phyloP scores from a whole-genome alignment of 2,329 filamentous ascomycete species.

The Pleurostoma richardsiae region DNA sequence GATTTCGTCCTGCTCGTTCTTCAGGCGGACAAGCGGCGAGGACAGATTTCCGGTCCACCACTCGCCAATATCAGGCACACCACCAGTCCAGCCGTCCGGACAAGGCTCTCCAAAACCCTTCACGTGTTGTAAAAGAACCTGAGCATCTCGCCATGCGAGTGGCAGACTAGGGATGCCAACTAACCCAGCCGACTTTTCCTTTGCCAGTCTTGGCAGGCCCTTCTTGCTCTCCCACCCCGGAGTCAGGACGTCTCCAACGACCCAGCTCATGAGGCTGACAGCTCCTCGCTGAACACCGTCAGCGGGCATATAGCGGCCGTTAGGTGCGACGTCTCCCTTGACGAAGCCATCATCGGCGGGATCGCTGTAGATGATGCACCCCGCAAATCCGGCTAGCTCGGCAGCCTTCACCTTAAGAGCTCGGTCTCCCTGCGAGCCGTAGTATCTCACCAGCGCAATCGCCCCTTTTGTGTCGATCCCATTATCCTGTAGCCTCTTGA shows the following conservation, averaged over 20 bases:
- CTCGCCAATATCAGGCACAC: conserved; percentile 66
- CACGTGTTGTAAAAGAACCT: conserved; percentile 70
- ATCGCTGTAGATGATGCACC: conserved; percentile 90
- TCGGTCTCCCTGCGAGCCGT: conserved; percentile 66
- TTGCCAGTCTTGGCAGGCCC: conserved; percentile 57
- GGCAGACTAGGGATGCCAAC: conserved; percentile 85
- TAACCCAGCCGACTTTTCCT: conserved; percentile 67
- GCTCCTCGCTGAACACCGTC: conserved; percentile 79
- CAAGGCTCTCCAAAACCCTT: conserved; percentile 68
- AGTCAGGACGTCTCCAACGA: conserved; percentile 86
- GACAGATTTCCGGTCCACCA: conserved; percentile 81
- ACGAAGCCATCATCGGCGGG: conserved; percentile 78
- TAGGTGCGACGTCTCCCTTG: conserved; percentile 66
- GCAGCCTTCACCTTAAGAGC: conserved; percentile 87
- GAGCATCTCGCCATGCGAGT: conserved; percentile 83
- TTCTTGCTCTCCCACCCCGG: conserved; percentile 76
- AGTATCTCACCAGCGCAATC: conserved; percentile 79
- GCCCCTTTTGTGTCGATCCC: conserved; percentile 72
- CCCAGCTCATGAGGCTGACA: conserved; percentile 76
- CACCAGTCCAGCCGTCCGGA: conserved; percentile 68
- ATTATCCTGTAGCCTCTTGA: conserved; percentile 63
- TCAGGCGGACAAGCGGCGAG: conserved; percentile 73
- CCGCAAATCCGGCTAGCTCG: conserved; percentile 77
- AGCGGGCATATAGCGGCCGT: conserved; percentile 73
- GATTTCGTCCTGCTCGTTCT: conserved; percentile 82